Conservation (phyloP, 1,139 yeast species). For the Diutina scorzettiae region DNA sequence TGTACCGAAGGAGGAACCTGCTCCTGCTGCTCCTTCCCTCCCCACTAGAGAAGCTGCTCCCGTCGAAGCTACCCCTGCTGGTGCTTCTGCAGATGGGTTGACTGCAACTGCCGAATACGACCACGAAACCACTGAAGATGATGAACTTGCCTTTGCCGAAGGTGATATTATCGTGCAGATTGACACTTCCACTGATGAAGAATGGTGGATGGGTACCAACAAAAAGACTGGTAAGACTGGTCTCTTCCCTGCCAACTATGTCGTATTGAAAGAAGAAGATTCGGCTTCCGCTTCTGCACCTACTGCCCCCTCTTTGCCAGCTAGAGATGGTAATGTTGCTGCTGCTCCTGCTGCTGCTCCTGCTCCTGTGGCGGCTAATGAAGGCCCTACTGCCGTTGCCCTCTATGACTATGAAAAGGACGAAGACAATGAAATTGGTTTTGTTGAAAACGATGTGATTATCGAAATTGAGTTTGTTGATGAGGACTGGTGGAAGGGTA, state of each 20-base stretch:
- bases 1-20: background rate
- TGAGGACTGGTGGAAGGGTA: constrained; percentile 97
- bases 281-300: background rate
- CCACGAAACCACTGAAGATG: constrained; percentile 11
- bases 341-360: constrained; percentile 5
- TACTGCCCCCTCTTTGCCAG: background rate
- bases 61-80: background rate
- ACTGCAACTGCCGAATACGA: constrained; percentile 10
- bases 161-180: constrained; percentile 11
- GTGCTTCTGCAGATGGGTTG: background rate
- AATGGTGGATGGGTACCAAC: constrained; percentile 12
- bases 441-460: constrained; percentile 72
- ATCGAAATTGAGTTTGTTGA: constrained; percentile 79
- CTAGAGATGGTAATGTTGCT: background rate
- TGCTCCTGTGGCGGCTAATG: constrained; percentile 5
- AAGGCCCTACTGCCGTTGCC: constrained; percentile 38
- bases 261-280: constrained; percentile 6
- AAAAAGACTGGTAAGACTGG: constrained; percentile 10
- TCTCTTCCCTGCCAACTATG: constrained; percentile 12
- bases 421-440: constrained; percentile 76
- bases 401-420: constrained; percentile 72
- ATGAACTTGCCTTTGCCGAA: constrained; percentile 10
- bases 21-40: background rate
- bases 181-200: constrained; percentile 11
- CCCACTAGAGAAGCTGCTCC: background rate